Conservation (phyloP, 140 eudicot genomes). For the Bidens hawaiensis region DNA sequence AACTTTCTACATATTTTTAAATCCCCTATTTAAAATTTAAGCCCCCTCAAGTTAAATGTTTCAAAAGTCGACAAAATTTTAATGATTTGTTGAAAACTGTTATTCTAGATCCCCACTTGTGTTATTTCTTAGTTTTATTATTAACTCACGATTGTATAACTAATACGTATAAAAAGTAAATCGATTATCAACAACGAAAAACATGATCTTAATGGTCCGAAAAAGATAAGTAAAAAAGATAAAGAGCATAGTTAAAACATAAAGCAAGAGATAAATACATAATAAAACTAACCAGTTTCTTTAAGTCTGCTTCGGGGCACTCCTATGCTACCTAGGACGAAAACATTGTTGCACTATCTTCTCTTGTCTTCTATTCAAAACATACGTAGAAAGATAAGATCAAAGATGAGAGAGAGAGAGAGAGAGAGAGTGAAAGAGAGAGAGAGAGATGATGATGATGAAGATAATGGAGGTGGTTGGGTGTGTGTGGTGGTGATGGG, state of each 20-base stretch:
- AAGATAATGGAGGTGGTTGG: constrained; percentile 7
- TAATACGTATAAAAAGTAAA: neutral
- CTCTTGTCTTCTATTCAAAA: constrained; percentile 10
- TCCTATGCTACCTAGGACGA: neutral
- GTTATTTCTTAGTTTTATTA: neutral
- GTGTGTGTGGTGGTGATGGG: too few relatives aligned
- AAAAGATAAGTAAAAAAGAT: neutral
- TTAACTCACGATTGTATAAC: neutral
- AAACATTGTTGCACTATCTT: neutral
- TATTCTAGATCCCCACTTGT: neutral
- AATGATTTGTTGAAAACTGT: neutral
- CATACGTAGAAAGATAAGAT: constrained; percentile 14
- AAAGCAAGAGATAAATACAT: neutral
- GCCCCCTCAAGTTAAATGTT: neutral
- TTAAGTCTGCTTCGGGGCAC: constrained; percentile 3
- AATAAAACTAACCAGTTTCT: constrained; percentile 19
- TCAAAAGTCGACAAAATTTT: too few relatives aligned
- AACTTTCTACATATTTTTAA: neutral
- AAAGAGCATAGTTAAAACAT: neutral
- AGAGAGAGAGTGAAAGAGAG: too few relatives aligned
- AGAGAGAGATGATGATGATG: constrained; percentile 8
- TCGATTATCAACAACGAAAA: neutral
- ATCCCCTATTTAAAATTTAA: neutral
- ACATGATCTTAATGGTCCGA: neutral
- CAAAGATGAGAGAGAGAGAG: neutral